Evolutionary conservation across 2,329 filamentous ascomycete genomes (phyloP), one percentile per base, ranked within the genome.

Genomic region (Arthrobotrys entomopaga): DNA sequence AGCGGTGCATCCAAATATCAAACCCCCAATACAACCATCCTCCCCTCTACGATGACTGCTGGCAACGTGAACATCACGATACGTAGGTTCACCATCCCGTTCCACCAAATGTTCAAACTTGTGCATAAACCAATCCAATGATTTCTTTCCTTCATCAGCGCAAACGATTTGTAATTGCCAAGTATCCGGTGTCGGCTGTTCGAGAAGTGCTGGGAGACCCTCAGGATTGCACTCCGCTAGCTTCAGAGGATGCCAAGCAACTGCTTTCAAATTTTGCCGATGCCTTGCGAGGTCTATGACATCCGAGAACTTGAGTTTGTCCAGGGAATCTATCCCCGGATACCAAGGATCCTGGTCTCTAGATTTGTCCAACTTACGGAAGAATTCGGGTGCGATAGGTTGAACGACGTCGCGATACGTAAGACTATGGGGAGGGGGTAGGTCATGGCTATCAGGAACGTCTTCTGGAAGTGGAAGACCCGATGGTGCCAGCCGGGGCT

Each of bases 91-190:
- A 3, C 63, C 63, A 26, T 74, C 63, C 46, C 63, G 52, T 52
- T 74, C 43, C 1, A 54, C 52, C 24, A 74, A 40, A 1, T 16
- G 20, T 48, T 57, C 70, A 42, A 74, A 74, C 8, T 74, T 74
- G 24, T 67, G 58, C 70, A 74, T 74, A 22, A 74, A 74, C 70
- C 70, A 74, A 11, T 52, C 38, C 11, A 74, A 49, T 4, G 70
- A 74, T 34, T 54, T 67, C 58, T 58, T 50, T 11, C 43, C 29
- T 61, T 74, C 40, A 24, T 74, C 70, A 11, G 70, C 70, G 34
- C 70, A 74, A 6, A 74, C 63, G 34, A 74, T 58, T 20, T 74
- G 70, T 5, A 74, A 15, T 19, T 74, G 70, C 70, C 70, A 74
- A 7, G 52, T 74, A 48, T 74, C 16, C 8, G 70, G 70, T 19